Evolutionary conservation across 306 rosid genomes (phyloP).

Genomic region (Cicer arietinum): DNA sequence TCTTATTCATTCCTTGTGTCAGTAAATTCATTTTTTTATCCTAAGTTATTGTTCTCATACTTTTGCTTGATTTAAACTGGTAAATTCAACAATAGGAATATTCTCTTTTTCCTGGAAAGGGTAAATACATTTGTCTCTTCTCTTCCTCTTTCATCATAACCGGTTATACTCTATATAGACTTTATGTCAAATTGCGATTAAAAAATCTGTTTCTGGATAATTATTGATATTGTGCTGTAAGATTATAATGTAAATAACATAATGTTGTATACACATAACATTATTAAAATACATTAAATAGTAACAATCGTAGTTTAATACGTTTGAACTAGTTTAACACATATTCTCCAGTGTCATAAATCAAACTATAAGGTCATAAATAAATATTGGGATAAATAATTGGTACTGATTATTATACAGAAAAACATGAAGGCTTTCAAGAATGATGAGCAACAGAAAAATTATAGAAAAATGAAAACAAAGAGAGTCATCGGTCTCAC

Average conservation of each 20-base stretch:
- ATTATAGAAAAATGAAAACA: background rate
- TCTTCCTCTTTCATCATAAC: background rate
- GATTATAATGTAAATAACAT: background rate
- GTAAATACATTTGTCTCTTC: background rate
- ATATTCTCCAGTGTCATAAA: background rate
- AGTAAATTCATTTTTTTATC: background rate
- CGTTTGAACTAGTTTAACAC: background rate
- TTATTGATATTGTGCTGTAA: slow-evolving; percentile 1
- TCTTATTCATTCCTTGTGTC: background rate
- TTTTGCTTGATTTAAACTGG: background rate
- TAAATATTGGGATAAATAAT: background rate
- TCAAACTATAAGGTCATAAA: background rate
- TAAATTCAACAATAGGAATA: background rate
- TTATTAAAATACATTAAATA: background rate
- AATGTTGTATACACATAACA: background rate
- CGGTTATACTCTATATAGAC: background rate
- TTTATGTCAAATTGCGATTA: background rate
- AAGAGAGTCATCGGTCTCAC: background rate
- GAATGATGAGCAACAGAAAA: background rate
- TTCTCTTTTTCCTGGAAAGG: background rate
- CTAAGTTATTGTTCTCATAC: background rate
- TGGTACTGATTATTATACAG: background rate
- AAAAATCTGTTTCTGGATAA: background rate
- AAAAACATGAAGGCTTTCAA: background rate
- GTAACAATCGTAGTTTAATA: background rate